Percentiles rank a stretch among this genome's conserved stretches.
Conservation (phyloP, 768 basidiomycete species). For the Pleurotus salmoneostramineus region DNA sequence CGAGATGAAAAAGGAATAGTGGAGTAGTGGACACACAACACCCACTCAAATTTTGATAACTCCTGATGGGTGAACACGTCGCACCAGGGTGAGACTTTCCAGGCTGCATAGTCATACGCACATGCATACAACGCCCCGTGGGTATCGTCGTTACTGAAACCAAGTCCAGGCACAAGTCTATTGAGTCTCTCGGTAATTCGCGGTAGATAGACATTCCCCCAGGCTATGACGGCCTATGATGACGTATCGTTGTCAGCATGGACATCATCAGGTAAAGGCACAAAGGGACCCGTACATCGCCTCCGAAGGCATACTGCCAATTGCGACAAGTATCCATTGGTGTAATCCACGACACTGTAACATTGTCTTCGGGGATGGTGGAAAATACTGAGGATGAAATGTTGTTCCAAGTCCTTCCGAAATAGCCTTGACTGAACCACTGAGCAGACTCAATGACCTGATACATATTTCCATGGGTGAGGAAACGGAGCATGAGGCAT, state of each 20-base stretch:
- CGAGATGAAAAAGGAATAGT: not conserved
- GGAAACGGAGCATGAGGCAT: not conserved
- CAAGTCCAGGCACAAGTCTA: constrained; percentile 25
- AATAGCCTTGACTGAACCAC: constrained; percentile 36
- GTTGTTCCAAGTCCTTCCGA: constrained; percentile 26
- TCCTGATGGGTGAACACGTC: constrained; percentile 28
- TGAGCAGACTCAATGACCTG: constrained; percentile 33
- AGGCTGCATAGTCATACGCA: constrained; percentile 35
- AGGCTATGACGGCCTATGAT: constrained; percentile 17
- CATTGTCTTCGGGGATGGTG: constrained; percentile 24
- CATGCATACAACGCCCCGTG: constrained; percentile 39
- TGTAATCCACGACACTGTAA: constrained; percentile 36
- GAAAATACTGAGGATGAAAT: constrained; percentile 18
- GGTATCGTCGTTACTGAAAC: constrained; percentile 26
- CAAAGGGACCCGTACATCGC: constrained; percentile 16
- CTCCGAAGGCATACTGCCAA: constrained; percentile 27
- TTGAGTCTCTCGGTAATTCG: constrained; percentile 30
- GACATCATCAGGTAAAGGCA: not conserved
- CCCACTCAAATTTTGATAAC: constrained; percentile 31
- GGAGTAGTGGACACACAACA: not conserved
- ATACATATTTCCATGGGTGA: not conserved
- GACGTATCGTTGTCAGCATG: not conserved
- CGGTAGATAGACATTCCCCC: constrained; percentile 29
- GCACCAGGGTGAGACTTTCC: constrained; percentile 35
- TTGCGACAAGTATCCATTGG: constrained; percentile 34